Percentiles rank a stretch among this genome's conserved stretches.
phyloP scores from a whole-genome alignment of 331 rosid species.

The Pyracantha coccinea region DNA sequence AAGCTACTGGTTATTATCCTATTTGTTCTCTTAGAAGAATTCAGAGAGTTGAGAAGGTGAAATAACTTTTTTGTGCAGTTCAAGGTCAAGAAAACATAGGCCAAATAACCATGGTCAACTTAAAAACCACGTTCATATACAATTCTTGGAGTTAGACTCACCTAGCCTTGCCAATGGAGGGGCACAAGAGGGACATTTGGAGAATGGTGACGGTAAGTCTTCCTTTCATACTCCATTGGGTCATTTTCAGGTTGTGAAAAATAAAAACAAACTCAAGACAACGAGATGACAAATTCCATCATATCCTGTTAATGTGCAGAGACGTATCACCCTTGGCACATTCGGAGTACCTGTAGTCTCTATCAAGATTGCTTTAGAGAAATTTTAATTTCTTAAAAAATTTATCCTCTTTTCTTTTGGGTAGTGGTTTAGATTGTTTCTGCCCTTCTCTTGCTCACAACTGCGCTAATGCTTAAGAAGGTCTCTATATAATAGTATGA shows the following conservation, averaged over 20 bases:
- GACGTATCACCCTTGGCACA: background rate
- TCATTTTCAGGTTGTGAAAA: background rate
- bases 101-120: constrained; percentile 33
- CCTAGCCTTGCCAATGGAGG: constrained; percentile 38
- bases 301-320: background rate
- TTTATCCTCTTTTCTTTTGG: background rate
- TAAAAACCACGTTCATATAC: constrained; percentile 44
- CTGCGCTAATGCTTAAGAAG: background rate
- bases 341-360: background rate
- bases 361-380: background rate
- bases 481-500: background rate
- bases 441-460: background rate
- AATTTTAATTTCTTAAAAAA: background rate
- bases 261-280: background rate
- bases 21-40: constrained; percentile 2
- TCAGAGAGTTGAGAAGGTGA: constrained; percentile 20
- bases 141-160: constrained; percentile 82
- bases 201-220: constrained; percentile 52
- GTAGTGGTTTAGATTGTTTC: background rate
- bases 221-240: background rate
- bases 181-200: constrained; percentile 34
- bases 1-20: constrained; percentile 18
- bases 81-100: constrained; percentile 48
- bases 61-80: constrained; percentile 42
- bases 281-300: background rate